Conservation (phyloP, 2,329 filamentous ascomycete genomes). For the Leptographium procerum region DNA sequence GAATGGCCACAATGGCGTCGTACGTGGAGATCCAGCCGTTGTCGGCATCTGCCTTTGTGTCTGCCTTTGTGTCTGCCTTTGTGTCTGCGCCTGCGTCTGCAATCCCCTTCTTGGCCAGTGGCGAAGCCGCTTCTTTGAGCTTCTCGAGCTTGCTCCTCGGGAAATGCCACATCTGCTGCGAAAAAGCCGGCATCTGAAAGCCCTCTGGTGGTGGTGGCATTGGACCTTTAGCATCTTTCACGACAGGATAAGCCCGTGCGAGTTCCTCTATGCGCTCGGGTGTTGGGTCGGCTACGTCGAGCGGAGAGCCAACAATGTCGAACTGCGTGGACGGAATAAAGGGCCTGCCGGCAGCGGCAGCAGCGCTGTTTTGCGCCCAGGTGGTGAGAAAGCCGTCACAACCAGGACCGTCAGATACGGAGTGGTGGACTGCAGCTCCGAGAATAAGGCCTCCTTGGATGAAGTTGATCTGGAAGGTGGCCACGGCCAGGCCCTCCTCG, state of each 20-base stretch:
- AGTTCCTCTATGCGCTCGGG: not conserved
- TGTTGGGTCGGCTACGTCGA: slow-evolving; percentile 3
- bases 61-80: not conserved
- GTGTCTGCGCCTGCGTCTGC: no score
- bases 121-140: slow-evolving; percentile 24
- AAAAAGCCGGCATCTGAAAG: slow-evolving; percentile 7
- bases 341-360: slow-evolving; percentile 9
- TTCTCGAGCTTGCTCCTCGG: slow-evolving; percentile 29
- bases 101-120: slow-evolving; percentile 12
- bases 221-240: slow-evolving; percentile 6
- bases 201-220: slow-evolving; percentile 3
- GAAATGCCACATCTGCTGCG: slow-evolving; percentile 24
- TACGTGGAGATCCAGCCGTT: slow-evolving; percentile 31
- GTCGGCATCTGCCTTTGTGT: slow-evolving; percentile 13
- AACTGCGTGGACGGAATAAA: slow-evolving; percentile 6
- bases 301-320: not conserved
- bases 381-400: slow-evolving; percentile 17
- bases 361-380: slow-evolving; percentile 17
- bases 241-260: not conserved
- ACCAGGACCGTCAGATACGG: slow-evolving; percentile 14
- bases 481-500: slow-evolving; percentile 5
- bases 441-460: slow-evolving; percentile 18
- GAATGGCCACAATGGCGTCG: slow-evolving; percentile 29
- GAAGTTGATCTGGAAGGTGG: slow-evolving; percentile 18
- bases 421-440: slow-evolving; percentile 17